phyloP scores from a whole-genome alignment of 345 rosid genomes.

The Bruguiera parviflora region DNA sequence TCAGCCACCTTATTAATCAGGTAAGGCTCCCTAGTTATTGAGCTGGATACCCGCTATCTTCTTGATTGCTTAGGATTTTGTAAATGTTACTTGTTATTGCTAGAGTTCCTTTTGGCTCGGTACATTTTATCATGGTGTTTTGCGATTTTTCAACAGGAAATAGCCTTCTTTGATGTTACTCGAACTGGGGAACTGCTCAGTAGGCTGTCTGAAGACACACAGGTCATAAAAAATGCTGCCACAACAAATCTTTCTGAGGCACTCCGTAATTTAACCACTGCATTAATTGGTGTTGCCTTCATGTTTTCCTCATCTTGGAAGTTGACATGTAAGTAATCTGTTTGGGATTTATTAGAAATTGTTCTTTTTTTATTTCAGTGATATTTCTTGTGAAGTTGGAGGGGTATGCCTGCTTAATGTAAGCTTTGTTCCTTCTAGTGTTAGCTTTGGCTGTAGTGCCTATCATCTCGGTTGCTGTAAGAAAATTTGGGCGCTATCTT shows the following conservation, averaged over 20 bases:
- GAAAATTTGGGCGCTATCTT: constrained; percentile 69
- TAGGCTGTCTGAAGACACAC: constrained; percentile 52
- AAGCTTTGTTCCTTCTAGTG: constrained; percentile 41
- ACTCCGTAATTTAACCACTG: constrained; percentile 40
- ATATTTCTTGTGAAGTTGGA: background rate
- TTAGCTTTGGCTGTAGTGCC: constrained; percentile 85
- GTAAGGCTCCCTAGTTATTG: constrained; percentile 18
- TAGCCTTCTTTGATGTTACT: constrained; percentile 51
- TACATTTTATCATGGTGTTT: background rate
- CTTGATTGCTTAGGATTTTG: background rate
- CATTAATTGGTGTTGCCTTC: constrained; percentile 38
- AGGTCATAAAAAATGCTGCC: constrained; percentile 53
- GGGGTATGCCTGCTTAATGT: constrained; percentile 2
- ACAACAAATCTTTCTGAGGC: constrained; percentile 54
- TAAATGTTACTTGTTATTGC: too few relatives aligned
- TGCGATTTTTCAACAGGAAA: constrained; percentile 32
- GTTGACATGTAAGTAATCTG: constrained; percentile 35
- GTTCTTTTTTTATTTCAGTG: constrained; percentile 1
- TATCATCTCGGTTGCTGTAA: constrained; percentile 62
- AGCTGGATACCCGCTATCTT: background rate
- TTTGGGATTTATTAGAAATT: background rate
- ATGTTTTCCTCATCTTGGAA: constrained; percentile 52
- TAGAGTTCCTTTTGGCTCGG: too few relatives aligned
- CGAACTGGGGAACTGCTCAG: constrained; percentile 52
- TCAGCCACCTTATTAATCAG: constrained; percentile 46